Evolutionary conservation across 371 early-diverging fungal species (phyloP), one percentile per base, ranked within the genome.

Genomic region (Paraphysoderma sedebokerense): DNA sequence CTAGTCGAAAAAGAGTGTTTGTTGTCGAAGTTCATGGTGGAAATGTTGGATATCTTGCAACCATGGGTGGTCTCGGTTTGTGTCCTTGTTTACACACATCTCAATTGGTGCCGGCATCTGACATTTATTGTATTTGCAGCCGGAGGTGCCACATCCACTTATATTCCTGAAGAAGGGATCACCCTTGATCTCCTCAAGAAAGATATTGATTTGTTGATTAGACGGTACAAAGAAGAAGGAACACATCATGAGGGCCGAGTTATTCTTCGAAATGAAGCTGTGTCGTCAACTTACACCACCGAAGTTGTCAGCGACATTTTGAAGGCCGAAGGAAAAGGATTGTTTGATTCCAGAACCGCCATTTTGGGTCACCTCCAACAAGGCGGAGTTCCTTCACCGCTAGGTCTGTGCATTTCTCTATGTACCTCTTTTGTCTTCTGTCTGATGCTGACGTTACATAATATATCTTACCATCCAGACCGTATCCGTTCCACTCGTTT

Each of bases 21-120:
- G 82, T 98, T 12, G 87, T 98, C 19, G 99, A 98, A 69, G 91
- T 96, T 24, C 92, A 92, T 56, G 98, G 98, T 44, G 97, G 95
- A 40, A 79, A 86, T 47, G 85, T 87, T 60, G 99, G 99, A 2
- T 98, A 84, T 61, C 67, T 99, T 50, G 87, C 98, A 6, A 79
- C 85, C 4, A 66, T 92, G 59, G 86, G 84, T 26, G 98, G 92
- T 17, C 70, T 98, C 19, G 85, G 80, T 23, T 15, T 22, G 15
- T 23, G 27, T 23, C 15, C 8, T 29, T 20, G 19, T 22, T 26
- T 47, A 24, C 33, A 50, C 24, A 3, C 27, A 11, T 42, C 5
- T 6, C 5, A 2, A 7, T 46, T 13, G 1, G 2, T 23, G 0
- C 1, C 22, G 20, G 30, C 24, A 8, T 27, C 20, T 15, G 9